Base-by-base conservation (phyloP, 495 filamentous ascomycete species). In the Penicillium egyptiacum region DNA sequence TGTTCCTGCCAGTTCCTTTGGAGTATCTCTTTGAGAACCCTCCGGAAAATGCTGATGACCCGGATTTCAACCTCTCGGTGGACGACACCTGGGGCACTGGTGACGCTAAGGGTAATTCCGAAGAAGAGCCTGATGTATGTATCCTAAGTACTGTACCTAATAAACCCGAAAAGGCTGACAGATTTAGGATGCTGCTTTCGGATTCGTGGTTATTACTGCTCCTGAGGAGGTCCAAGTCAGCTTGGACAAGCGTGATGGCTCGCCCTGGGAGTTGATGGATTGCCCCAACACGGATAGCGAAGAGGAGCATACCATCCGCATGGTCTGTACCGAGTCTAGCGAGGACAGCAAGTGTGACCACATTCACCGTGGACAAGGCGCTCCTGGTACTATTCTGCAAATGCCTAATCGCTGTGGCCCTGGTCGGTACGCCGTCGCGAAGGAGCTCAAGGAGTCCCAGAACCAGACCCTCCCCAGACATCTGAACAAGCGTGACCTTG, bases 381-480 rank as follows among this genome's bases (percentile, higher is more conserved):
- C 67, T 10, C 55, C 58, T 12, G 67, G 51, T 3, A 76, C 67
- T 0, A 66, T 79, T 51, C 20, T 76, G 6, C 50, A 74, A 52
- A 73, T 76, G 70, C 71, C 73, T 0, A 16, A 37, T n/a, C 30
- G 53, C 4, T 77, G 74, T 52, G 73, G 75, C 3, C 66, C 66
- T 0, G 66, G 70, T 7, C 65, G 61, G 35, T 79, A 79, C 50
- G 74, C 76, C 25, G 62, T 79, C 1, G 71, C 68, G 5, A 62
- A 70, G 11, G 46, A 26, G 6, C 53, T 76, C 50, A 44, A 53
- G 37, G 23, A 46, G 31, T 37, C 42, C 41, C 0, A 10, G 44
- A 28, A 72, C 48, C 58, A 72, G 44, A 47, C 42, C 0, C 44
- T 69, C 0, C 64, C 66, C 3, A 43, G 45, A 1, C 54, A 60